These are phyloP conservation scores for Lactifluus volemus DNA, from an alignment of 768 basidiomycete species.

Conservation along the genomic window DNA sequence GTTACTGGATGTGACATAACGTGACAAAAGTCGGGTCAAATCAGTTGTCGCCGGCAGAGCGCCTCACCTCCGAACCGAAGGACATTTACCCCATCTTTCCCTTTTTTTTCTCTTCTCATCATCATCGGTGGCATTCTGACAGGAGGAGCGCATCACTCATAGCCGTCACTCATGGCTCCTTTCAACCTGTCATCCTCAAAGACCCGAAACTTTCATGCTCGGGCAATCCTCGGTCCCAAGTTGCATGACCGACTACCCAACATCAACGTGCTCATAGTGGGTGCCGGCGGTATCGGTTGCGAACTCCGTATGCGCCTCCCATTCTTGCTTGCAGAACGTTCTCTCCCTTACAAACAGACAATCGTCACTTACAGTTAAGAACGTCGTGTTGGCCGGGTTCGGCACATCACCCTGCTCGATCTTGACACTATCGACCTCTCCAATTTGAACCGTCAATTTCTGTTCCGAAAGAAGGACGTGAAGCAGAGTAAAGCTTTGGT, in stretches of 20 bases:
- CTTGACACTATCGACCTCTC: conserved; percentile 98
- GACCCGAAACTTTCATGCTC: conserved; percentile 40
- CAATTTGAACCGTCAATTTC: conserved; percentile 93
- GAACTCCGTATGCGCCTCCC: conserved; percentile 56
- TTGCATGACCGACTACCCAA: conserved; percentile 50
- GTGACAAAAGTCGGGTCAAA: conserved; percentile 2
- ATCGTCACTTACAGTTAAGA: conserved; percentile 61
- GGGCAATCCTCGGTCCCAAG: conserved; percentile 73
- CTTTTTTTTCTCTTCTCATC: neutral
- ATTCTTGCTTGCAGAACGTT: neutral
- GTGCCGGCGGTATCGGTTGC: conserved; percentile 96
- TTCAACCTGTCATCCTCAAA: neutral
- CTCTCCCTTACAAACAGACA: neutral
- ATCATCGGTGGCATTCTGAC: neutral
- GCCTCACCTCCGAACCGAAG: neutral
- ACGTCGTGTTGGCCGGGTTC: conserved; percentile 88
- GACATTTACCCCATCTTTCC: conserved; percentile 3
- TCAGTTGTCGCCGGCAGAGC: neutral
- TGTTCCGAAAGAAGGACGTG: conserved; percentile 95
- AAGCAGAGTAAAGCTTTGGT: conserved; percentile 95
- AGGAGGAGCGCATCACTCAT: neutral
- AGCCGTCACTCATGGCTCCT: conserved; percentile 2
- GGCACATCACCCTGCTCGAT: conserved; percentile 86
- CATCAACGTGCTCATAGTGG: conserved; percentile 79
- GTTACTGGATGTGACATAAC: neutral